Conservation (phyloP, 352 stramenopile genomes). For the Phytopythium montanum region DNA sequence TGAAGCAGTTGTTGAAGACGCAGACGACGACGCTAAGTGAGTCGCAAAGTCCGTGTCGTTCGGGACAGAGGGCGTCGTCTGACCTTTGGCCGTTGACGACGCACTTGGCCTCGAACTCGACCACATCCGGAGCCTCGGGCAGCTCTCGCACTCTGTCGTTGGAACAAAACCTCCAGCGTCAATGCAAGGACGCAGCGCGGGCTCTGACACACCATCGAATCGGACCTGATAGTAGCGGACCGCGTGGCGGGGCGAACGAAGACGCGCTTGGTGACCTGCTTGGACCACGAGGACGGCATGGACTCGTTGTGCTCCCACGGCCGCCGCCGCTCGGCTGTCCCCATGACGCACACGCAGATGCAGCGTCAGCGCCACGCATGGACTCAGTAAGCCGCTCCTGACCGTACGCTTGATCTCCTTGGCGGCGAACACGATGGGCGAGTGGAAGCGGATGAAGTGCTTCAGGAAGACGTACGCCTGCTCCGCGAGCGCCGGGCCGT, state of each 20-base stretch:
- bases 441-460: conserved; percentile 67
- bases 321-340: conserved; percentile 17
- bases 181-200: not conserved
- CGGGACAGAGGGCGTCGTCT: not conserved
- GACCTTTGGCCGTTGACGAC: conserved; percentile 46
- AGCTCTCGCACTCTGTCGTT: not conserved
- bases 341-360: not conserved
- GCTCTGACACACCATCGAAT: not conserved
- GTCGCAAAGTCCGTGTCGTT: not conserved
- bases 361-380: not conserved
- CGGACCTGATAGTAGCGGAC: not conserved
- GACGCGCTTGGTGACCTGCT: conserved; percentile 63
- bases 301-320: conserved; percentile 50
- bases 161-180: conserved; percentile 1
- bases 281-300: conserved; percentile 61
- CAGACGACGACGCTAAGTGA: not conserved
- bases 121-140: not conserved
- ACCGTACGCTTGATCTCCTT: conserved; percentile 41
- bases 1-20: not conserved
- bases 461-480: conserved; percentile 65
- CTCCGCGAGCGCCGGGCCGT: conserved; percentile 47
- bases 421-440: conserved; percentile 55
- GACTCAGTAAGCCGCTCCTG: not conserved
- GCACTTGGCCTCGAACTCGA: conserved; percentile 47
- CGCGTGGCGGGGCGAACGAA: conserved; percentile 26